Conservation (phyloP, 495 filamentous ascomycete species). For the Hyaloscypha bicolor region DNA sequence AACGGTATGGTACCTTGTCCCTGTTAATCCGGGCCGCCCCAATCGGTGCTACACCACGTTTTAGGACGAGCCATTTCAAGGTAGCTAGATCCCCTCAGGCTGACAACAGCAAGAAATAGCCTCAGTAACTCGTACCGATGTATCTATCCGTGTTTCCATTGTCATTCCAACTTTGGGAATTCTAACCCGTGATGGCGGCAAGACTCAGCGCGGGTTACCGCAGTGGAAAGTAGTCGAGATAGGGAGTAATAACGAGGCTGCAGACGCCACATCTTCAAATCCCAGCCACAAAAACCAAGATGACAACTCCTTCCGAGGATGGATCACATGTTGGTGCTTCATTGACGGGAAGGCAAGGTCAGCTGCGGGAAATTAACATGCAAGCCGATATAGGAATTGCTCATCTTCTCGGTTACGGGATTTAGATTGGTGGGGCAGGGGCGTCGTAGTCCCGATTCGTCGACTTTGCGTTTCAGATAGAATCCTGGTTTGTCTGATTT, state of each 20-base stretch:
- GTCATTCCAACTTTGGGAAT: neutral
- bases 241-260: constrained; percentile 15
- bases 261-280: neutral
- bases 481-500: constrained; percentile 12
- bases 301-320: neutral
- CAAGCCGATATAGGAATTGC: constrained; percentile 11
- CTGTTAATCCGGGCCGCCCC: neutral
- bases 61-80: neutral
- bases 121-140: neutral
- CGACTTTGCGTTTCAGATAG: constrained; percentile 7
- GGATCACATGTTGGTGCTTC: neutral
- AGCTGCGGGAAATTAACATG: constrained; percentile 11
- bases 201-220: neutral
- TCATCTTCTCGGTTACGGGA: neutral
- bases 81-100: neutral
- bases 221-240: constrained; percentile 4
- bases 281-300: neutral
- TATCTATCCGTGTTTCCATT: neutral
- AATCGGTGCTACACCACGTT: neutral
- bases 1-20: neutral
- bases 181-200: neutral
- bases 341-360: neutral
- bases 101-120: neutral
- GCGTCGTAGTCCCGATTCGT: constrained; percentile 12
- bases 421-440: constrained; percentile 9